A percentile compares a stretch with the other conserved stretches of the same genome.
Conservation (phyloP, 108 stramenopile species). For the Asterionellopsis glacialis region DNA sequence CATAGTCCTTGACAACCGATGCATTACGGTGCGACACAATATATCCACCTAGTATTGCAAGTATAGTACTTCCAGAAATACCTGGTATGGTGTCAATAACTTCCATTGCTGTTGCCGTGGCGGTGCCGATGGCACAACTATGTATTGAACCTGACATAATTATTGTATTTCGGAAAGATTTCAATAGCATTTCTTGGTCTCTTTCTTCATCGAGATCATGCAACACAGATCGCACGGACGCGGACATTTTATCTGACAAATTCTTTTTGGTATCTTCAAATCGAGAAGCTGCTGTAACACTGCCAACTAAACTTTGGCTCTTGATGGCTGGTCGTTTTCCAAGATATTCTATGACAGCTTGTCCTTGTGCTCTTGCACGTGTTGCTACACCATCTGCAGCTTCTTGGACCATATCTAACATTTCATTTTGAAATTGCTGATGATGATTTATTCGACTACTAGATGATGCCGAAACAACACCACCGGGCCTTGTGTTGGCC, state of each 20-base stretch:
- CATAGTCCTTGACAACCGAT: slow-evolving; percentile 18
- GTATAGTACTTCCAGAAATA: slow-evolving; percentile 6
- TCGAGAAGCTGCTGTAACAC: slow-evolving; percentile 47
- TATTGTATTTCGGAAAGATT: slow-evolving; percentile 21
- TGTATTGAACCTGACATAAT: slow-evolving; percentile 28
- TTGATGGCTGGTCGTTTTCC: slow-evolving; percentile 59
- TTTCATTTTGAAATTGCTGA: slow-evolving; percentile 16
- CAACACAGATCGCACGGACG: slow-evolving; percentile 18
- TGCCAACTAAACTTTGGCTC: slow-evolving; percentile 50
- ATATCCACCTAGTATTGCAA: slow-evolving; percentile 24
- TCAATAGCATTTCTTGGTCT: slow-evolving; percentile 17
- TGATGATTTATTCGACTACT: too few relatives aligned
- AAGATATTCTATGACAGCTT: slow-evolving; percentile 67
- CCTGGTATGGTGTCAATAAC: slow-evolving; percentile 28
- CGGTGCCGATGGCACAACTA: slow-evolving; percentile 19
- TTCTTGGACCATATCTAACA: slow-evolving; percentile 17
- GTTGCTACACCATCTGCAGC: slow-evolving; percentile 41
- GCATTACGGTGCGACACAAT: slow-evolving; percentile 24
- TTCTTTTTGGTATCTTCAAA: slow-evolving; percentile 55
- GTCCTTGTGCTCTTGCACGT: slow-evolving; percentile 63
- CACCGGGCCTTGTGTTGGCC: slow-evolving; percentile 30
- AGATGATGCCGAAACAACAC: not conserved
- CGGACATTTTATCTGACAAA: slow-evolving; percentile 38
- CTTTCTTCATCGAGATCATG: slow-evolving; percentile 21
- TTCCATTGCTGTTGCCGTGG: slow-evolving; percentile 8